A percentile compares a stretch with the other conserved stretches of the same genome.
Conservation (phyloP, 331 rosid genomes). For the Quercus lobata region DNA sequence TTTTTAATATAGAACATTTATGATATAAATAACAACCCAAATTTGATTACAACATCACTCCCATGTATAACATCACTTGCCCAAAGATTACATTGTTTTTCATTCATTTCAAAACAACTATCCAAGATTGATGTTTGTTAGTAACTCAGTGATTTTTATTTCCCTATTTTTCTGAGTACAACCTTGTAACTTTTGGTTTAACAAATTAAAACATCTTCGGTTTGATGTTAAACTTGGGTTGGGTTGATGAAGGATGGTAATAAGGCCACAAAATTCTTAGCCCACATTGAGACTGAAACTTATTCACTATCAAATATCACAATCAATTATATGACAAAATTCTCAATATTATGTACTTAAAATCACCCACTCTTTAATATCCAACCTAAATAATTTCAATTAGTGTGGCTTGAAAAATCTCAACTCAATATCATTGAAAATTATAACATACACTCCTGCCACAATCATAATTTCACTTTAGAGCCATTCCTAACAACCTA, state of each 20-base stretch:
- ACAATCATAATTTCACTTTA: slow-evolving; percentile 21
- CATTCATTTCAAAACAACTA: too few species aligned
- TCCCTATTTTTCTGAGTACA: too few species aligned
- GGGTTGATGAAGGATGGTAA: too few species aligned
- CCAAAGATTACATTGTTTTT: too few species aligned
- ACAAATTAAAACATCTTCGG: not conserved
- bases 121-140: too few species aligned
- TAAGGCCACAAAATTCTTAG: not conserved
- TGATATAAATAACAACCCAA: too few species aligned
- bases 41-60: too few species aligned
- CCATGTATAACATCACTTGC: too few species aligned
- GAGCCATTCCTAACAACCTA: slow-evolving; percentile 21
- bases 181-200: too few species aligned
- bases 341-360: not conserved
- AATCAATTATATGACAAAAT: not conserved
- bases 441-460: slow-evolving; percentile 24
- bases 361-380: not conserved
- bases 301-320: not conserved
- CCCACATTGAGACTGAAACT: not conserved
- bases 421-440: slow-evolving; percentile 23
- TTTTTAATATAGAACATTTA: too few species aligned
- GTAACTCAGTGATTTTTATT: too few species aligned
- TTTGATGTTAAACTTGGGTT: too few species aligned
- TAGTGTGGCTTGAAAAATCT: slow-evolving; percentile 30
- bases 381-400: not conserved